Evolutionary conservation across 2,329 filamentous ascomycete species (phyloP).

Genomic region (Paecilomyces dactylethromorphus): DNA sequence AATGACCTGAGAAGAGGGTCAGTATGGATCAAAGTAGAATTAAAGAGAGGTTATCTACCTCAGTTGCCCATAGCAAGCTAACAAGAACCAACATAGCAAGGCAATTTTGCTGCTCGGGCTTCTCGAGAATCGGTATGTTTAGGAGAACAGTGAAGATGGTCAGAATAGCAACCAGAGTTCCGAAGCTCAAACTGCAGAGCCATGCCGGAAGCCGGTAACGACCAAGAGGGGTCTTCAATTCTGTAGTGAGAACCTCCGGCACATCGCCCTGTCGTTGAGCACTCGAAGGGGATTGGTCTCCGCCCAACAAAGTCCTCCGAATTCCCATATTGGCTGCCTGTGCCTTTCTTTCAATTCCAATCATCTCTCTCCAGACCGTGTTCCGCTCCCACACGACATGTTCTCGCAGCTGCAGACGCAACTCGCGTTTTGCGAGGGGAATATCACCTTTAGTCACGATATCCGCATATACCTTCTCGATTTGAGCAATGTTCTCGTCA

Average conservation of each 20-base stretch:
- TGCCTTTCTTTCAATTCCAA: slow-evolving; percentile 90
- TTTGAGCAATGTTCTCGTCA: slow-evolving; percentile 62
- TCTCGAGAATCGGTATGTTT: slow-evolving; percentile 72
- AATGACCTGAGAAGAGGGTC: slow-evolving; percentile 58
- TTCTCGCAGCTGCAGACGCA: slow-evolving; percentile 84
- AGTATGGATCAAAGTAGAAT: background rate
- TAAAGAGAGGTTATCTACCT: slow-evolving; percentile 49
- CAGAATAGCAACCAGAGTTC: slow-evolving; percentile 65
- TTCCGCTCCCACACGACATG: slow-evolving; percentile 99
- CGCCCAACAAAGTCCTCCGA: slow-evolving; percentile 69
- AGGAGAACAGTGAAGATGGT: slow-evolving; percentile 69
- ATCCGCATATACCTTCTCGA: slow-evolving; percentile 75
- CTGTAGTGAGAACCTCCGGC: slow-evolving; percentile 56
- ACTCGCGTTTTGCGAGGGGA: slow-evolving; percentile 69
- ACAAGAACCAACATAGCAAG: slow-evolving; percentile 90
- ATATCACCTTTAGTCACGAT: slow-evolving; percentile 78
- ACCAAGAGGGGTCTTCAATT: slow-evolving; percentile 73
- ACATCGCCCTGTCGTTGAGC: slow-evolving; percentile 81
- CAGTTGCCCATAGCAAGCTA: slow-evolving; percentile 91
- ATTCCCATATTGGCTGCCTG: slow-evolving; percentile 88
- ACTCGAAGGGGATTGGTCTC: slow-evolving; percentile 60
- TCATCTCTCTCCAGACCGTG: slow-evolving; percentile 98
- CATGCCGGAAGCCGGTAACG: slow-evolving; percentile 69
- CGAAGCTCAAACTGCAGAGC: slow-evolving; percentile 76
- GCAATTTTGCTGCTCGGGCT: slow-evolving; percentile 90